Evolutionary conservation across 2,329 filamentous ascomycete genomes (phyloP).

Genomic region (Akanthomyces lecanii): DNA sequence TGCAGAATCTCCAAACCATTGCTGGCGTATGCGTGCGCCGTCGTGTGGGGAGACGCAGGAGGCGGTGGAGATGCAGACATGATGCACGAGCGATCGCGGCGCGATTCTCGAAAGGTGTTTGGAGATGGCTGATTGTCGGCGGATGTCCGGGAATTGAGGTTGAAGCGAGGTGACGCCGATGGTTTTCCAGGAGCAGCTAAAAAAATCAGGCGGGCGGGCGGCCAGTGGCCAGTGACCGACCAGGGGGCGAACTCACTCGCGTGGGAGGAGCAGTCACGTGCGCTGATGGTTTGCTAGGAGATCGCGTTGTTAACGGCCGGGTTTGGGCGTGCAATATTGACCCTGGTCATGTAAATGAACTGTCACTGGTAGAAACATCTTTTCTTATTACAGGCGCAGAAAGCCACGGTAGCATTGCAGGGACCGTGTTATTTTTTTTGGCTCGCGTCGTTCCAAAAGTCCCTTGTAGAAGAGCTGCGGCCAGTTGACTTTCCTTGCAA

Average conservation of each 20-base stretch:
- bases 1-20: conserved; percentile 44
- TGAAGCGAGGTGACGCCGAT: conserved; percentile 39
- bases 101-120: conserved; percentile 20
- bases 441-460: neutral
- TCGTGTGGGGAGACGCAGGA: conserved; percentile 25
- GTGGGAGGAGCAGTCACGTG: conserved; percentile 10
- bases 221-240: neutral
- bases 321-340: neutral
- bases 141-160: conserved; percentile 37
- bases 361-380: neutral
- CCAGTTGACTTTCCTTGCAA: too few species aligned
- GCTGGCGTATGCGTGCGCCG: conserved; percentile 41
- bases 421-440: neutral
- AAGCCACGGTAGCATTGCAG: neutral
- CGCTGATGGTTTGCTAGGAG: neutral
- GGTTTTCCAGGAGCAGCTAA: conserved; percentile 19
- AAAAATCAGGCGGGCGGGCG: neutral
- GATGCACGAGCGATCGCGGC: conserved; percentile 12
- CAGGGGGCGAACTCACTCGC: neutral
- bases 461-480: neutral
- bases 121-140: conserved; percentile 42
- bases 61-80: conserved; percentile 27
- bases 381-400: neutral
- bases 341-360: conserved; percentile 3
- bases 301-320: neutral